A percentile compares a stretch with the other conserved stretches of the same genome.
Evolutionary conservation across 139 green algal species (phyloP).

Genomic region (Marvania coccoides): DNA sequence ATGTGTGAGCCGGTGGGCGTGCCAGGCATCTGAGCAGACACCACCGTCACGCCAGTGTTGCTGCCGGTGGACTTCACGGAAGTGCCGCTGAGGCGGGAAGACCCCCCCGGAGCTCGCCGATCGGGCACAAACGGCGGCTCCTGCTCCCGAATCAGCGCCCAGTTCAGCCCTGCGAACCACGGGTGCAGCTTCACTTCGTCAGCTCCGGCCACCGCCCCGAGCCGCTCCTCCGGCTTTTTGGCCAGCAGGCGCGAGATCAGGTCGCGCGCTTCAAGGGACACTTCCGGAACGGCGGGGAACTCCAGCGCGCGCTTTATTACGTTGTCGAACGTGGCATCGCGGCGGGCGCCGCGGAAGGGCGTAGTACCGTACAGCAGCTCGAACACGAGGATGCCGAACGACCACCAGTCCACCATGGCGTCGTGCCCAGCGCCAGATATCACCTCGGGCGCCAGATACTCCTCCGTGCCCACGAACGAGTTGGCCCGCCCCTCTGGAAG

Average conservation of each 20-base stretch:
- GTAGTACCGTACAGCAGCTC: constrained; percentile 87
- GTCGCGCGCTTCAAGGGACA: constrained; percentile 44
- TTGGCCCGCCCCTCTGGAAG: constrained; percentile 84
- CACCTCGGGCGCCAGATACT: constrained; percentile 76
- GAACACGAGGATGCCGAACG: constrained; percentile 91
- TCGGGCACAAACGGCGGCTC: constrained; percentile 21
- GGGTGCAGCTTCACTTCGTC: constrained; percentile 90
- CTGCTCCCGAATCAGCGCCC: constrained; percentile 69
- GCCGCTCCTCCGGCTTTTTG: constrained; percentile 47
- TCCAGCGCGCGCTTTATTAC: constrained; percentile 78
- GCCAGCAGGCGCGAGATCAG: constrained; percentile 75
- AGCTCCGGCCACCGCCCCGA: constrained; percentile 70
- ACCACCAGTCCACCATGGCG: constrained; percentile 76
- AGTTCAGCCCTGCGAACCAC: constrained; percentile 85
- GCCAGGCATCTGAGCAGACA: too few relatives aligned
- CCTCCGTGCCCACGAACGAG: constrained; percentile 82
- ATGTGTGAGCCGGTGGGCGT: not conserved
- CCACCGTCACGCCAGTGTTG: too few relatives aligned
- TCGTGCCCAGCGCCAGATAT: constrained; percentile 52
- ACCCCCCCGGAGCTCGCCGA: not conserved
- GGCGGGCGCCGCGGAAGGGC: constrained; percentile 61
- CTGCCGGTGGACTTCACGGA: too few relatives aligned
- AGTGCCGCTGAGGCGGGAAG: not conserved
- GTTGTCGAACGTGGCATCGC: constrained; percentile 93
- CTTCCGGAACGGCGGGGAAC: constrained; percentile 61